Evolutionary conservation across 23 red algal genomes (phyloP), one percentile per base, ranked within the genome.

Genomic region (Pyropia yezoensis): DNA sequence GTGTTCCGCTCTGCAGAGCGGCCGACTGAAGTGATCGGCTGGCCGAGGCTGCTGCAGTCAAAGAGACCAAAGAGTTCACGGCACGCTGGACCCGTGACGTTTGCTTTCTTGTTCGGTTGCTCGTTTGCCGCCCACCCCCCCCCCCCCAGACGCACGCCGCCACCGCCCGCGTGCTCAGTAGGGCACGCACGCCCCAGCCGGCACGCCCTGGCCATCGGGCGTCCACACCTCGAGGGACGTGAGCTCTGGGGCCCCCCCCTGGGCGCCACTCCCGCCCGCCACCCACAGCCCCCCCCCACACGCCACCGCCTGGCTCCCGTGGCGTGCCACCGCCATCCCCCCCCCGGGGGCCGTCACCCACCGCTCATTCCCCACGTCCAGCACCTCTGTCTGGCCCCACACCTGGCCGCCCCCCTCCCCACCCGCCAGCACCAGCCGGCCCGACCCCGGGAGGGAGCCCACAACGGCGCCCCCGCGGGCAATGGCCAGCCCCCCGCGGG

Each of bases 241-340:
- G n/a, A 87, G 63, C 75, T 87, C 82, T 23, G 82, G 82, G 11
- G 71, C 49, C 12, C 82, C 82, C 7, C 82, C 82, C 6, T 29
- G 71, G 45, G 26, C 29, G 1, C 82, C 82, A 52, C 82, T 87
- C 22, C 82, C 82, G 50, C 61, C 67, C 39, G 82, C 71, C 45
- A 87, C 67, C 50, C 59, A 87, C n/a, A 76, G 67, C 45, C 69
- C 47, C 61, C 82, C 70, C 16, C 34, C 30, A 63, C 82, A 87
- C 29, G 51, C 55, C 16, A 87, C 63, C 2, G 70, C 82, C 27
- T 76, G 71, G 28, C 71, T 57, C 0, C 82, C 72, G 32, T 87
- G 82, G 27, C 82, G 60, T 5, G 54, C 50, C 39, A 15, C 18
- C 7, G 51, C 23, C 71, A 87, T 26, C 7, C 22, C 33, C 7